Evolutionary conservation across 2,329 filamentous ascomycete species (phyloP).

Genomic region (Cordyceps tenuipes): DNA sequence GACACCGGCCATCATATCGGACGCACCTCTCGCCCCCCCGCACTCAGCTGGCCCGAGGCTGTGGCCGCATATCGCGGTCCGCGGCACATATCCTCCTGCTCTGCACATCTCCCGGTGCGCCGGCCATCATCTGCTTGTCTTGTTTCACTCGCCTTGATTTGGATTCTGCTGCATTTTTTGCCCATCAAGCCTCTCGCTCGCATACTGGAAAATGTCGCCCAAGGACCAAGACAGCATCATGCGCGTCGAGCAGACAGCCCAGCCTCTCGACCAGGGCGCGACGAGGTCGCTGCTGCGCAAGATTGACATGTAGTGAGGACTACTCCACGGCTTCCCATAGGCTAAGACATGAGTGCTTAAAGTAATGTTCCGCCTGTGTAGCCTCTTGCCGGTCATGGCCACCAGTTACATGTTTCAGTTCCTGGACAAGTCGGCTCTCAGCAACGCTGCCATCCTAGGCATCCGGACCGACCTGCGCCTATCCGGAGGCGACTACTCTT

Average conservation of each 20-base stretch:
- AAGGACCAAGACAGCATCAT: not conserved
- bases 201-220: not conserved
- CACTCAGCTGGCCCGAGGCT: too few species aligned
- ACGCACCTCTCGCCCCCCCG: too few species aligned
- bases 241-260: not conserved
- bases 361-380: constrained; percentile 14
- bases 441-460: constrained; percentile 43
- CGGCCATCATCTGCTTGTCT: too few species aligned
- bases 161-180: too few species aligned
- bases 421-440: constrained; percentile 49
- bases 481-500: constrained; percentile 42
- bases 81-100: too few species aligned
- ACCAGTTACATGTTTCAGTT: constrained; percentile 52
- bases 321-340: not conserved
- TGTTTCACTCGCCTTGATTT: too few species aligned
- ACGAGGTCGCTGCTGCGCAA: not conserved
- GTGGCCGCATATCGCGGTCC: too few species aligned
- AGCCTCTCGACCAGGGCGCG: too few species aligned
- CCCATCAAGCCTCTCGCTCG: too few species aligned
- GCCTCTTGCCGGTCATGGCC: constrained; percentile 44
- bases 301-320: not conserved
- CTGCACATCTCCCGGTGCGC: not conserved
- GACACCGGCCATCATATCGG: too few species aligned
- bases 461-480: constrained; percentile 36
- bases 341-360: not conserved